Percentiles rank a stretch among this genome's conserved stretches.
Evolutionary conservation across 345 rosid genomes (phyloP).

Genomic region (Chamaenerion angustifolium): DNA sequence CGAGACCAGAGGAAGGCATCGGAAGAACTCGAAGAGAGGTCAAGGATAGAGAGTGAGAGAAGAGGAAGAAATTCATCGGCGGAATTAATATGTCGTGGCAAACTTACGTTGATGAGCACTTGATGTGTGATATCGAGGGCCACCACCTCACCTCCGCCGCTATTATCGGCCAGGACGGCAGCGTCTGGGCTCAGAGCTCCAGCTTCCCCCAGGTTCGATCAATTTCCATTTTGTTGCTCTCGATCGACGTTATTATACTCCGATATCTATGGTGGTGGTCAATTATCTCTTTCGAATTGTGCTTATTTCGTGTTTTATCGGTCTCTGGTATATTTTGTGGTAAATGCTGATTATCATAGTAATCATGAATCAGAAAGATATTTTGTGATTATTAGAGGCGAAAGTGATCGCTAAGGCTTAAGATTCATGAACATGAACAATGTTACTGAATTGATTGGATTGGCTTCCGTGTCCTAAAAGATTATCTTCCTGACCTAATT

Average conservation of each 20-base stretch:
- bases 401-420: no score
- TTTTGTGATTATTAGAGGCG: no score
- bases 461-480: no score
- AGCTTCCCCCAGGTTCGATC: constrained; percentile 20
- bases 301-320: neutral
- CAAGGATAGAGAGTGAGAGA: neutral
- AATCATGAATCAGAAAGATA: no score
- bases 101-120: constrained; percentile 33
- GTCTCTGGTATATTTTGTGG: no score
- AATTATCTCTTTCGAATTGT: neutral
- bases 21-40: neutral
- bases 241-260: constrained; percentile 2
- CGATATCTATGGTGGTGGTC: neutral
- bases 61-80: neutral
- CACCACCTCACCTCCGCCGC: constrained; percentile 26
- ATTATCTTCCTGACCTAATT: no score
- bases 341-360: no score
- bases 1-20: no score
- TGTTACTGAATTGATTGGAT: no score
- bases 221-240: neutral
- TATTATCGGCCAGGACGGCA: constrained; percentile 37
- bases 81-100: constrained; percentile 35
- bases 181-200: constrained; percentile 38
- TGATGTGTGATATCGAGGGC: constrained; percentile 38
- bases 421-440: no score